Evolutionary conservation across 768 basidiomycete genomes (phyloP), one percentile per base, ranked within the genome.

Genomic region (Calvatia gigantea): DNA sequence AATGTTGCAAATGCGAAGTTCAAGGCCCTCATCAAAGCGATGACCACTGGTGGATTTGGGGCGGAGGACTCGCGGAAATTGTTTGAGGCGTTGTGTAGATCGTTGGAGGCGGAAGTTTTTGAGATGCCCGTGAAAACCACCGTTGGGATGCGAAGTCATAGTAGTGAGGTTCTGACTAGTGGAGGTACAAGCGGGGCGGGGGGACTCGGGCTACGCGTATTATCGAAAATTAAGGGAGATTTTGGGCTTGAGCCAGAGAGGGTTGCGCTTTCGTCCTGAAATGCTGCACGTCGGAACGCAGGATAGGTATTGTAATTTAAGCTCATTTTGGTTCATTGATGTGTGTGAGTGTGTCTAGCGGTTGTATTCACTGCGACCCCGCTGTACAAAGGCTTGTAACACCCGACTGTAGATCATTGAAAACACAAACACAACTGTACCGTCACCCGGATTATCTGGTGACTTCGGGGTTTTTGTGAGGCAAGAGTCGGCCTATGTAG

Each of bases 51-150:
- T 27, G 72, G 70, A 25, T 80, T 80, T 58, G 72, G 69, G n/a
- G 79, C 79, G 1, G 77, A 83, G 33, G 78, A 76, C 47, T 66
- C 78, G 1, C 71, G 76, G 9, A 76, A 75, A 48, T 66, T 80
- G 43, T 80, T 81, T 52, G 80, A 82, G 58, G 76, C 78, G 9
- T 64, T 79, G 5, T 76, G 74, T 57, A 72, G 73, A 52, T 69
- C 76, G 5, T 64, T 82, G 12, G 74, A 78, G 31, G 68, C 72
- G 2, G 62, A 70, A 6, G 65, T 74, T 3, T 77, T 80, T 58
- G 77, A 79, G 21, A 41, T 49, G 54, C 17, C 47, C 12, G 39
- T 49, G 28, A 56, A 44, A 5, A 31, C 19, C 19, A 38, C 46
- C 4, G 27, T 23, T 15, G 47, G 47, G 2, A 9, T 41, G 15